Evolutionary conservation across 108 stramenopile genomes (phyloP).

Genomic region (Conticribra weissflogii): DNA sequence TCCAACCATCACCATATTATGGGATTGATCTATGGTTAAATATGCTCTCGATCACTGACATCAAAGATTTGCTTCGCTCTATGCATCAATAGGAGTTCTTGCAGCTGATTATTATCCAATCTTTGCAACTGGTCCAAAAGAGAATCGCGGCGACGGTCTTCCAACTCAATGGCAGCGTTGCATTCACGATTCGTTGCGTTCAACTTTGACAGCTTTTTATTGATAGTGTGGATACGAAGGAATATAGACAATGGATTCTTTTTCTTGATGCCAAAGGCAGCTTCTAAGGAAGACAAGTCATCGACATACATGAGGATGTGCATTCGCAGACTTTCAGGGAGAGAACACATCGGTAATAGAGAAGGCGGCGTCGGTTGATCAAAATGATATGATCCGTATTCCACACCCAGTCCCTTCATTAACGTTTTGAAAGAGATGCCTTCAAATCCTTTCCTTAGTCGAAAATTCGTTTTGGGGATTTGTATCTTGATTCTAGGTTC

Average conservation of each 20-base stretch:
- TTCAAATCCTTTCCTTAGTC: conserved; percentile 53
- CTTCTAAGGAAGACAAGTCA: conserved; percentile 64
- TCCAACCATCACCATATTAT: conserved; percentile 3
- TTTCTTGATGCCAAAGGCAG: conserved; percentile 59
- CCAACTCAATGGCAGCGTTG: neutral
- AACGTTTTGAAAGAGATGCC: conserved; percentile 70
- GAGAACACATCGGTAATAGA: conserved; percentile 47
- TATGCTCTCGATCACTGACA: conserved; percentile 33
- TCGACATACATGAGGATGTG: conserved; percentile 70
- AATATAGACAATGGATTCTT: conserved; percentile 61
- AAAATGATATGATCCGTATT: conserved; percentile 45
- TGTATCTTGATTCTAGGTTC: conserved; percentile 48
- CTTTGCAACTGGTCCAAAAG: conserved; percentile 22
- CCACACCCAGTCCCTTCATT: conserved; percentile 53
- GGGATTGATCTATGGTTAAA: too few relatives aligned
- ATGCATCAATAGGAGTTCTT: too few relatives aligned
- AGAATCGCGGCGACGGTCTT: conserved; percentile 9
- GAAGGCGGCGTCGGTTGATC: conserved; percentile 31
- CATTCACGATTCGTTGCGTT: neutral
- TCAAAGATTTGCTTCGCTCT: too few relatives aligned
- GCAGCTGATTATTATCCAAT: too few relatives aligned
- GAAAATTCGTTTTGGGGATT: conserved; percentile 57
- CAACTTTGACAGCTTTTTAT: conserved; percentile 50
- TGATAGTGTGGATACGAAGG: conserved; percentile 61
- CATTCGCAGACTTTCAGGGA: conserved; percentile 73